Conservation (phyloP, 371 early-diverging fungal genomes). For the Mortierella sp. region DNA sequence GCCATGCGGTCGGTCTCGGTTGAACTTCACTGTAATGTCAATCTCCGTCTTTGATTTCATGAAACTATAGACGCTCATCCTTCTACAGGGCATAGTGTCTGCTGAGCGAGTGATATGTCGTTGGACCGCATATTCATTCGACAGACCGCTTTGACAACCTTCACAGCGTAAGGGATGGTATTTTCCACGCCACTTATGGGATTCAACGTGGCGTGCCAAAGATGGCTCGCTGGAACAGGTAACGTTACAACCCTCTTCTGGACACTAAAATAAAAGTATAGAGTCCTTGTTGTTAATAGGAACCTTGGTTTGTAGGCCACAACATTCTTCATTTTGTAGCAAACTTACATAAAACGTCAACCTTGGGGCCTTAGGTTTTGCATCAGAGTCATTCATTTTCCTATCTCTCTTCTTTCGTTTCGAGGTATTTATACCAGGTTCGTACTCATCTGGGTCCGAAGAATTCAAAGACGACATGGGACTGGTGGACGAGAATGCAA, state of each 20-base stretch:
- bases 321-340: background rate
- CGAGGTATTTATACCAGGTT: background rate
- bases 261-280: constrained; percentile 14
- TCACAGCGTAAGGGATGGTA: constrained; percentile 46
- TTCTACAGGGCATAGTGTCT: constrained; percentile 11
- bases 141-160: constrained; percentile 31
- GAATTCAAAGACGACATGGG: background rate
- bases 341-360: constrained; percentile 19
- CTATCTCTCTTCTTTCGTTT: constrained; percentile 26
- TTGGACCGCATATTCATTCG: constrained; percentile 53
- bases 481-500: background rate
- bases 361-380: constrained; percentile 10
- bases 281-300: no score
- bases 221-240: constrained; percentile 48
- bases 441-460: constrained; percentile 5
- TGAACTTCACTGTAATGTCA: constrained; percentile 32
- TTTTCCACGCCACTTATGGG: constrained; percentile 40
- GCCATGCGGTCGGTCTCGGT: constrained; percentile 33
- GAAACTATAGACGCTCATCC: constrained; percentile 42
- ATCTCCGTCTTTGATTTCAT: constrained; percentile 35
- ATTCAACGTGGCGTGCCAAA: constrained; percentile 18
- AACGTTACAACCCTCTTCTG: constrained; percentile 6
- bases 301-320: no score
- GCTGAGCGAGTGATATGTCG: constrained; percentile 38
- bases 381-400: background rate